Base-by-base conservation (phyloP, 495 filamentous ascomycete species). In the Aspergillus conjunctus region DNA sequence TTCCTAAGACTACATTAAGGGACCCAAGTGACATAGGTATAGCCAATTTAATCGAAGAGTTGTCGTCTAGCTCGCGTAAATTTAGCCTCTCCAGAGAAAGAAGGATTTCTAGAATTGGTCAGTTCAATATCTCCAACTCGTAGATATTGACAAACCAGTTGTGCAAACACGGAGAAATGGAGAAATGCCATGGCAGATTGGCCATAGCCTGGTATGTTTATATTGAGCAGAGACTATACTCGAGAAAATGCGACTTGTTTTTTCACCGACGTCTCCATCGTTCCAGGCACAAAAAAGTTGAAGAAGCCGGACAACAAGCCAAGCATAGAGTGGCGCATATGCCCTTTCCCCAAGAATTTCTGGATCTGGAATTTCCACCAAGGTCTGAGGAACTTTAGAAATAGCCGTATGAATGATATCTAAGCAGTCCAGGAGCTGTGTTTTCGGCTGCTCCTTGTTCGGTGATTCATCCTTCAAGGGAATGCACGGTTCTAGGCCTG, bases 321-420 rank as follows among this genome's bases (percentile, higher is more conserved):
- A 94, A n/a, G 91, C 68, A 76, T 87, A 90, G 21, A 96, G 77
- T 12, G 89, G 91, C 22, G 87, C 83, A 43, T 73, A 70, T 41
- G 81, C 78, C 54, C 81, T 78, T 54, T 79, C 79, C 7, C 74
- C 73, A 37, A 76, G 53, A n/a, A 76, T 69, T 7, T 71, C 60
- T 15, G 75, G 71, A 33, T 79, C 75, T 30, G 73, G 69, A 8
- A 59, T 49, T 60, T 75, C 84, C 48, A 82, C 79, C n/a, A 97
- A 73, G 14, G 89, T 83, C 37, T 84, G 77, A 0, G 94, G 93
- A 4, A 86, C 88, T 66, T 91, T 88, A 54, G 84, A 80, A 59
- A 97, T 80, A 7, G 87, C 87, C 30, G 87, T 76, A 51, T 85
- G 80, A 34, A 98, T 83, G 8, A 92, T 90, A 58, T 87, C 80